phyloP scores from a whole-genome alignment of 2,329 filamentous ascomycete species.

The Aspergillus fumigatus region DNA sequence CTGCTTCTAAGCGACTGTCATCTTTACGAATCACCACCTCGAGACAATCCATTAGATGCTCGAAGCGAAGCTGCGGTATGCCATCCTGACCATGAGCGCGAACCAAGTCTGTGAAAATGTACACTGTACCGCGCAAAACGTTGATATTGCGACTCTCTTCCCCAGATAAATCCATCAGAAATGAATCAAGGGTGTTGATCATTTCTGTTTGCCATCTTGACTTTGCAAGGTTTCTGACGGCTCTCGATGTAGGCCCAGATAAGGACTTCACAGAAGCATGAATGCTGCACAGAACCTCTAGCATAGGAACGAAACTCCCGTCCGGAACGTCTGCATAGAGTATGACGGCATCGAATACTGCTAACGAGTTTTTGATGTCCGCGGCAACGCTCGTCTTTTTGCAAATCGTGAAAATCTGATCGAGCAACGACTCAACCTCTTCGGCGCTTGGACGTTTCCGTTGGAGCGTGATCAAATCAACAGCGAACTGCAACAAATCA shows the following conservation, averaged over 20 bases:
- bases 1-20: constrained; percentile 36
- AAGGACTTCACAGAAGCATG: constrained; percentile 41
- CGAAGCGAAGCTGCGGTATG: constrained; percentile 36
- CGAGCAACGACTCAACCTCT: constrained; percentile 34
- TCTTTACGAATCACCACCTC: constrained; percentile 30
- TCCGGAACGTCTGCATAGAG: constrained; percentile 38
- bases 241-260: constrained; percentile 39
- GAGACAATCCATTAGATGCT: constrained; percentile 33
- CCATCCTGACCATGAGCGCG: constrained; percentile 36
- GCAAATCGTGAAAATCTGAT: constrained; percentile 37
- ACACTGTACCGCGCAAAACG: constrained; percentile 37
- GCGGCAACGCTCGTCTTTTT: constrained; percentile 37
- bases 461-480: constrained; percentile 41
- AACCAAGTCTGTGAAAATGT: constrained; percentile 39
- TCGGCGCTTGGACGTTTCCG: constrained; percentile 32
- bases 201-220: constrained; percentile 37
- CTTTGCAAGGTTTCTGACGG: constrained; percentile 39
- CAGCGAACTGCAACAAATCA: constrained; percentile 39
- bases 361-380: constrained; percentile 40
- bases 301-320: constrained; percentile 31
- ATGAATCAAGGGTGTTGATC: constrained; percentile 33
- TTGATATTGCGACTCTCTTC: constrained; percentile 37
- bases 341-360: constrained; percentile 41
- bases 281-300: constrained; percentile 43
- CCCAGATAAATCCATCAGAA: constrained; percentile 31